phyloP scores from a whole-genome alignment of 2,329 filamentous ascomycete species.

The Aspergillus novoparasiticus region DNA sequence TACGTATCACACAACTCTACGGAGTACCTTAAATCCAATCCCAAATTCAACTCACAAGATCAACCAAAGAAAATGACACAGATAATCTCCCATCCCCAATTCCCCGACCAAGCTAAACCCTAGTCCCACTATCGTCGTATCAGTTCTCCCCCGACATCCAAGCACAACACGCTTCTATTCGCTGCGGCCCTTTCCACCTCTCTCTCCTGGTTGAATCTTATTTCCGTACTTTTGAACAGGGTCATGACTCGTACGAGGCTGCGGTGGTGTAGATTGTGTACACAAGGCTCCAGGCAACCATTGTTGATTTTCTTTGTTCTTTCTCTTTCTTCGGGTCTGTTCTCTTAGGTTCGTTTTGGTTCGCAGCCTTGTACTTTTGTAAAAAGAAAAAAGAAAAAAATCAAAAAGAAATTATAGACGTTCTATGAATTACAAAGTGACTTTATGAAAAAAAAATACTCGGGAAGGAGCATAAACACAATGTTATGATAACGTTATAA shows the following conservation, averaged over 20 bases:
- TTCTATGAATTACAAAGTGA: no score
- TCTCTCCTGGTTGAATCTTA: not conserved
- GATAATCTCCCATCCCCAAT: no score
- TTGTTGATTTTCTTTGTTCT: not conserved
- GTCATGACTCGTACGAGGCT: not conserved
- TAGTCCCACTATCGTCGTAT: not conserved
- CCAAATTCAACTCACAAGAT: no score
- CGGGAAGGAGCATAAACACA: not conserved
- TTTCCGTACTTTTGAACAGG: not conserved
- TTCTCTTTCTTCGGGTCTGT: not conserved
- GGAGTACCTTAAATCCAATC: no score
- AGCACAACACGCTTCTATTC: not conserved
- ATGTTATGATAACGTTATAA: not conserved
- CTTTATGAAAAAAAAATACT: not conserved
- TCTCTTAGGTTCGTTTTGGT: no score
- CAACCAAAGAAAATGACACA: no score
- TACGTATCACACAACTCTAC: no score
- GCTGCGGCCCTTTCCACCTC: not conserved
- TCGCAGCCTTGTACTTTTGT: no score
- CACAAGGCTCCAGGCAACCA: not conserved
- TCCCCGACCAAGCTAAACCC: no score
- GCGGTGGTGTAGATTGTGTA: not conserved
- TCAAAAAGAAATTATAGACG: no score
- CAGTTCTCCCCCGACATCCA: not conserved
- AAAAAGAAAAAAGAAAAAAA: not conserved